A percentile compares a stretch with the other conserved stretches of the same genome.
Conservation (phyloP, 768 basidiomycete genomes). For the Pholiota conissans region DNA sequence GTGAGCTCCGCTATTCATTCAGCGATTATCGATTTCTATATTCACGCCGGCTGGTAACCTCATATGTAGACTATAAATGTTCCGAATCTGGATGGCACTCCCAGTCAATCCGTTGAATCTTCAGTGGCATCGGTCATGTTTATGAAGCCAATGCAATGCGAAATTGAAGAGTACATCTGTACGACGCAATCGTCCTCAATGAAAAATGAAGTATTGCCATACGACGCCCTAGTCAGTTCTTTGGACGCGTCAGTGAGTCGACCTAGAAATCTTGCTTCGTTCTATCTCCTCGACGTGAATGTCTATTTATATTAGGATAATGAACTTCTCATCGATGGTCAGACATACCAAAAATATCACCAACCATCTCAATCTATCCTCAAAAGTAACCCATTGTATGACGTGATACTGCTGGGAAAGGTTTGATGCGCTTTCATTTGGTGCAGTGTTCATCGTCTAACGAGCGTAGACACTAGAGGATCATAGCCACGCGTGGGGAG, state of each 20-base stretch:
- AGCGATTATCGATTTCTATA: not conserved
- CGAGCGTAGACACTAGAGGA: conserved; percentile 46
- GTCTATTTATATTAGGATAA: not conserved
- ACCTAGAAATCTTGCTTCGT: not conserved
- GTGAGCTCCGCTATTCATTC: conserved; percentile 29
- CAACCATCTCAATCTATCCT: not conserved
- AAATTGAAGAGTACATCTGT: conserved; percentile 23
- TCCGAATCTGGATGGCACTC: not conserved
- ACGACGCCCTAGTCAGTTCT: conserved; percentile 5
- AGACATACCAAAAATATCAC: conserved; percentile 18
- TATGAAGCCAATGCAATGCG: conserved; percentile 24
- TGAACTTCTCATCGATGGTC: conserved; percentile 14
- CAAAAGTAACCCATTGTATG: conserved; percentile 3
- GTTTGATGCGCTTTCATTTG: conserved; percentile 26
- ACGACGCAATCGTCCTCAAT: not conserved
- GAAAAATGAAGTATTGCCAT: not conserved
- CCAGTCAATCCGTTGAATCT: not conserved
- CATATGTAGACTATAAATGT: not conserved
- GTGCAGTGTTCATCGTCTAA: conserved; percentile 11
- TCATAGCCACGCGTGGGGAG: conserved; percentile 66
- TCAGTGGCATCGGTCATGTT: not conserved
- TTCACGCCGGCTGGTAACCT: not conserved
- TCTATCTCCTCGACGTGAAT: not conserved
- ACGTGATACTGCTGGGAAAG: conserved; percentile 37
- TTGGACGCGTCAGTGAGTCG: conserved; percentile 14